phyloP scores from a whole-genome alignment of 192 early-diverging fungal genomes.

The Podila epicladia region DNA sequence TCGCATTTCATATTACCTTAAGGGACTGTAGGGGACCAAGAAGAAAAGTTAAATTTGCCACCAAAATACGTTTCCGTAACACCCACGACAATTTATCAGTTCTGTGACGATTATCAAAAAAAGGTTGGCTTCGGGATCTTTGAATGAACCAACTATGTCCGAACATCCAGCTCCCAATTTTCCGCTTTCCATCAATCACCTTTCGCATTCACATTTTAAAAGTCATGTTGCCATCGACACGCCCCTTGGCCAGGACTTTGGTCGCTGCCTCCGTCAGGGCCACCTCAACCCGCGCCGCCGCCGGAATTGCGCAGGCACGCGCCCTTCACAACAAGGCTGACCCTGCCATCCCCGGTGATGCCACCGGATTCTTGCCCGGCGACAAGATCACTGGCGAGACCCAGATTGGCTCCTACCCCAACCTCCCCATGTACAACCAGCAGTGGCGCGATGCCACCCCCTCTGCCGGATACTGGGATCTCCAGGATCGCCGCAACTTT shows the following conservation, averaged over 20 bases:
- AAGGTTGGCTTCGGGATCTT: neutral
- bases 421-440: conserved; percentile 69
- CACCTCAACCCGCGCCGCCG: neutral
- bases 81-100: too few relatives aligned
- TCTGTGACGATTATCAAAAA: too few relatives aligned
- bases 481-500: conserved; percentile 81
- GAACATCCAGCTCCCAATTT: neutral
- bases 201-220: neutral
- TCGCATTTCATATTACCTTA: too few relatives aligned
- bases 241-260: conserved; percentile 2
- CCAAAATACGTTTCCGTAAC: too few relatives aligned
- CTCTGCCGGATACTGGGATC: conserved; percentile 71
- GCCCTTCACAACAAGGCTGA: conserved; percentile 21
- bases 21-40: too few relatives aligned
- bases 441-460: conserved; percentile 66
- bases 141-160: neutral
- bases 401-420: conserved; percentile 82
- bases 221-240: conserved; percentile 9
- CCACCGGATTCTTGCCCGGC: conserved; percentile 40
- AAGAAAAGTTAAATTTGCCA: too few relatives aligned
- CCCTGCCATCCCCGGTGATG: conserved; percentile 46
- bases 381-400: conserved; percentile 65
- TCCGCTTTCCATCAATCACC: neutral
- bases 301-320: neutral
- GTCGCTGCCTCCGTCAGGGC: neutral